These are phyloP conservation scores for Coniochaeta pulveracea DNA, from an alignment of 2,329 filamentous ascomycete genomes.

Conservation along the genomic window DNA sequence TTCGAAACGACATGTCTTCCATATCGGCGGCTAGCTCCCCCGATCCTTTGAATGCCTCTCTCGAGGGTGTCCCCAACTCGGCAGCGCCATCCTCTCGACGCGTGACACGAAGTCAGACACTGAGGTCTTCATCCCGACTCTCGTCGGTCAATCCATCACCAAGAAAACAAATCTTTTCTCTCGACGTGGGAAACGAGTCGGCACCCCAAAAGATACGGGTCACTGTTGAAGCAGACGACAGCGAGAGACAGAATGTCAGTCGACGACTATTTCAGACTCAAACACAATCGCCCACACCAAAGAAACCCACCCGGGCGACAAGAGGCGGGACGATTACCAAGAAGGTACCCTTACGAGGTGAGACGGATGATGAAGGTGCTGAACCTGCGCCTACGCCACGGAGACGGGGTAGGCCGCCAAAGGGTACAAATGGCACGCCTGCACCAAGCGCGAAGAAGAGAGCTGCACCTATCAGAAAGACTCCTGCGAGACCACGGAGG, in stretches of 20 bases:
- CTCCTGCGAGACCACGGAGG: conserved; percentile 20
- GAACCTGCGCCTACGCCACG: conserved; percentile 23
- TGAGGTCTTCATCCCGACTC: neutral
- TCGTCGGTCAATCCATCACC: conserved; percentile 31
- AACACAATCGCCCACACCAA: conserved; percentile 28
- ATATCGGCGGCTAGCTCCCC: no score
- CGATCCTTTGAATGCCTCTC: conserved; percentile 34
- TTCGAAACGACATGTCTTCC: no score
- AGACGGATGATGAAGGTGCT: conserved; percentile 28
- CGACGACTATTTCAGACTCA: conserved; percentile 32
- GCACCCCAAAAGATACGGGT: conserved; percentile 41
- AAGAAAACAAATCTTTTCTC: conserved; percentile 44
- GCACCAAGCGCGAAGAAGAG: conserved; percentile 31
- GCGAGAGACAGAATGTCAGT: conserved; percentile 11
- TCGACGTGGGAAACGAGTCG: conserved; percentile 38
- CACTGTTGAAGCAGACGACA: conserved; percentile 39
- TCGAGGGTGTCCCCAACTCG: conserved; percentile 18
- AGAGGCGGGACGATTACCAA: conserved; percentile 32
- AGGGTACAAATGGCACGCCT: conserved; percentile 35
- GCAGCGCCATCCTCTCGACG: conserved; percentile 25
- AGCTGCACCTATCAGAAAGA: conserved; percentile 30
- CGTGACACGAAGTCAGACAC: conserved; percentile 31
- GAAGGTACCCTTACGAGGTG: conserved; percentile 33
- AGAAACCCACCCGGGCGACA: conserved; percentile 21
- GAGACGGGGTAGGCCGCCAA: conserved; percentile 33